These are phyloP conservation scores for Hordeum marinum DNA, from an alignment of 176 grass and related monocot genomes.

Conservation along the genomic window DNA sequence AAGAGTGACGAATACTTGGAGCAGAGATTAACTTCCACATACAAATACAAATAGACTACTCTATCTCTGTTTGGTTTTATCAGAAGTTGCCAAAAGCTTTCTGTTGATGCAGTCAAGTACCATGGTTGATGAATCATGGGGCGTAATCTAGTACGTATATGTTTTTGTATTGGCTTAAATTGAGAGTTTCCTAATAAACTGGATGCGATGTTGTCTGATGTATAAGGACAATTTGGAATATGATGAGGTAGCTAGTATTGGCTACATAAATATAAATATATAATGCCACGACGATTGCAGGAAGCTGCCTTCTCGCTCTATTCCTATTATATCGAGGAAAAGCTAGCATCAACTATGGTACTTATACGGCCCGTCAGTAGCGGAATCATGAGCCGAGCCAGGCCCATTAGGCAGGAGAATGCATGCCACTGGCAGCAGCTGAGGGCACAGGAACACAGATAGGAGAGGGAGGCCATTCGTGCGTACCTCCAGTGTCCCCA, in stretches of 20 bases:
- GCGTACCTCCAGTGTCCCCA: too few relatives aligned
- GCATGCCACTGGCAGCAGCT: too few relatives aligned
- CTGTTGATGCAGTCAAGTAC: not conserved
- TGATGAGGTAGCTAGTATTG: not conserved
- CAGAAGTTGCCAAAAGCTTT: not conserved
- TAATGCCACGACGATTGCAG: too few relatives aligned
- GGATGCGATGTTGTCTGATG: not conserved
- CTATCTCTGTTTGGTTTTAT: not conserved
- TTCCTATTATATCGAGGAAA: too few relatives aligned
- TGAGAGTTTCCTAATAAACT: not conserved
- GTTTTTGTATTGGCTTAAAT: not conserved
- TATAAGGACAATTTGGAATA: not conserved
- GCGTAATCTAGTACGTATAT: not conserved
- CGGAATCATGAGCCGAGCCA: too few relatives aligned
- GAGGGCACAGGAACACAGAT: too few relatives aligned
- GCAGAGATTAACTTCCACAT: not conserved
- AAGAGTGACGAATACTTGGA: not conserved
- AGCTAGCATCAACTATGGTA: too few relatives aligned
- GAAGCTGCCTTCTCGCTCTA: too few relatives aligned
- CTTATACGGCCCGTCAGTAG: too few relatives aligned
- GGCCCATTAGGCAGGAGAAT: too few relatives aligned
- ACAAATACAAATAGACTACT: not conserved
- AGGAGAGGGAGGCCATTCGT: too few relatives aligned
- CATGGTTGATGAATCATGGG: not conserved
- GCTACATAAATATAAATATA: not conserved